Percentiles rank a stretch among this genome's conserved stretches.
phyloP scores from a whole-genome alignment of 495 filamentous ascomycete genomes.

The Neurospora sp. region DNA sequence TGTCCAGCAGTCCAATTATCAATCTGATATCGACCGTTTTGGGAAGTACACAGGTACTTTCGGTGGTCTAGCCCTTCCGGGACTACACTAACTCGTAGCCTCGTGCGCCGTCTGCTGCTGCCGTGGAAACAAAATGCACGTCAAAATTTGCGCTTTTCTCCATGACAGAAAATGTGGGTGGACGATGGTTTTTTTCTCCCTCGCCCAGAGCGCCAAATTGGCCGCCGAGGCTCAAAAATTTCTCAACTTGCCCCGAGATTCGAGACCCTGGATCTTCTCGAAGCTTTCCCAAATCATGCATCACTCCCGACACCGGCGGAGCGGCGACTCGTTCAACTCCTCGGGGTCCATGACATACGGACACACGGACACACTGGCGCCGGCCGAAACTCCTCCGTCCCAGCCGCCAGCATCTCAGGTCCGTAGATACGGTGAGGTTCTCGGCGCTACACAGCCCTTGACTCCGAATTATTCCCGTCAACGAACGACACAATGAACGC shows the following conservation, averaged over 20 bases:
- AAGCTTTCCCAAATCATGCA: background rate
- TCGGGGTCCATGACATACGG: background rate
- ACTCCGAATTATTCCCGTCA: background rate
- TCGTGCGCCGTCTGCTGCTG: background rate
- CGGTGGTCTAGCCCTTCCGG: background rate
- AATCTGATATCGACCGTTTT: background rate
- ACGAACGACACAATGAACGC: background rate
- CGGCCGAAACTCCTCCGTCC: background rate
- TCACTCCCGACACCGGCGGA: background rate
- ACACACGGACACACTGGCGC: background rate
- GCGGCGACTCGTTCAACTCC: background rate
- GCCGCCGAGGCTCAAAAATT: background rate
- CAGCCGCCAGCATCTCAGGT: background rate
- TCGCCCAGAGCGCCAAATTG: background rate
- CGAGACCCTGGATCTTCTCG: background rate
- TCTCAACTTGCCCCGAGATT: background rate
- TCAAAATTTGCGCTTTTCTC: background rate
- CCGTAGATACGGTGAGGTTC: background rate
- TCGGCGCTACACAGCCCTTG: background rate
- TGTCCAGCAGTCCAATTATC: background rate
- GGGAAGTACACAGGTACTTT: background rate
- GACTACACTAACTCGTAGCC: background rate
- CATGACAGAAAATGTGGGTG: background rate
- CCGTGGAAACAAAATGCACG: background rate
- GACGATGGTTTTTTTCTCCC: background rate